These are phyloP conservation scores for Thalassiosira exigua DNA, from an alignment of 352 stramenopile species.

Conservation along the genomic window DNA sequence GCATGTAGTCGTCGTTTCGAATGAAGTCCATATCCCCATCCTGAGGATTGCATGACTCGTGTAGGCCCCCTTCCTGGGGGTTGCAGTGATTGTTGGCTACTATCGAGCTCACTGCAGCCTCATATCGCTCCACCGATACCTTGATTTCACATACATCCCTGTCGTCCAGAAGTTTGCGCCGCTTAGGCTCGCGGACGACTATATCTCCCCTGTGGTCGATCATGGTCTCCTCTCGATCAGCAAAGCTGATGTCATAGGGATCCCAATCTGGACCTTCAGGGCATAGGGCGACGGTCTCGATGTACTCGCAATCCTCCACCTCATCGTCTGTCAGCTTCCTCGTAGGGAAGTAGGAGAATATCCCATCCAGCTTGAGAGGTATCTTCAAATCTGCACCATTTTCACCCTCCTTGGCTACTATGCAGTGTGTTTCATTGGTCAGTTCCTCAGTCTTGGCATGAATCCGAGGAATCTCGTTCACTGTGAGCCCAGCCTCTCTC, in stretches of 20 bases:
- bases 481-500: slow-evolving; percentile 33
- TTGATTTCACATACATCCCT: slow-evolving; percentile 1
- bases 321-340: slow-evolving; percentile 25
- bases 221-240: neutral
- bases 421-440: slow-evolving; percentile 17
- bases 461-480: slow-evolving; percentile 52
- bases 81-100: no score
- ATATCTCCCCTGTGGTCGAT: neutral
- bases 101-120: slow-evolving; percentile 6
- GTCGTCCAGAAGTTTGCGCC: neutral
- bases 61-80: no score
- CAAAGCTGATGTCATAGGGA: neutral
- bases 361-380: slow-evolving; percentile 42
- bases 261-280: no score
- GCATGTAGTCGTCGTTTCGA: no score
- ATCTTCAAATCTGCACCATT: slow-evolving; percentile 32
- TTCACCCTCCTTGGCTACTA: no score
- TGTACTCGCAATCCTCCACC: slow-evolving; percentile 13
- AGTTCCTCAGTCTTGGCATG: slow-evolving; percentile 15
- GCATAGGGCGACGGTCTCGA: no score
- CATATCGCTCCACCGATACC: slow-evolving; percentile 4
- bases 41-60: no score
- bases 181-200: slow-evolving; percentile 4
- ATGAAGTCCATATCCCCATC: no score
- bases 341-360: slow-evolving; percentile 61